Evolutionary conservation across 805 yeast genomes (phyloP).

Genomic region (Lachancea thermotolerans): DNA sequence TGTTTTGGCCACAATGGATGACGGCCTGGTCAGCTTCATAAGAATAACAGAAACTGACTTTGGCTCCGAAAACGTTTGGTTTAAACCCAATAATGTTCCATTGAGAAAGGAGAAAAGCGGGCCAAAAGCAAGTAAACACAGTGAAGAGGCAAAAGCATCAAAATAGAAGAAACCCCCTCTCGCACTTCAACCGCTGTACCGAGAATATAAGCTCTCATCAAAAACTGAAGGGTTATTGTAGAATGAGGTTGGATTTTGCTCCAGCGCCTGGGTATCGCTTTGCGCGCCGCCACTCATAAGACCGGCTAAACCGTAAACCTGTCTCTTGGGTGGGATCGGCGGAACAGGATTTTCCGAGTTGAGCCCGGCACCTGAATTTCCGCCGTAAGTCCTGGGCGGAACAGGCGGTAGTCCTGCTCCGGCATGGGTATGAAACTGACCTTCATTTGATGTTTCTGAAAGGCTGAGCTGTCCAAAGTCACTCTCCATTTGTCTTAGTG

Average conservation of each 20-base stretch:
- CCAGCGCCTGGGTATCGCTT: slow-evolving; percentile 20
- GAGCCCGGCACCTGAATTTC: neutral
- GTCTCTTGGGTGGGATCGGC: slow-evolving; percentile 22
- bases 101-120: no score
- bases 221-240: slow-evolving; percentile 47
- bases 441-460: no score
- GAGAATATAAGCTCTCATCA: slow-evolving; percentile 42
- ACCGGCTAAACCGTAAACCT: slow-evolving; percentile 8
- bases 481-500: no score
- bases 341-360: slow-evolving; percentile 4
- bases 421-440: no score
- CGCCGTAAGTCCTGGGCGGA: slow-evolving; percentile 11
- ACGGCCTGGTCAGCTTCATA: slow-evolving; percentile 68
- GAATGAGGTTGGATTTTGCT: slow-evolving; percentile 35
- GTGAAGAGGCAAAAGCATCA: no score
- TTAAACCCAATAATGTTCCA: slow-evolving; percentile 2
- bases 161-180: neutral
- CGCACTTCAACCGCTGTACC: slow-evolving; percentile 15
- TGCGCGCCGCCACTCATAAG: slow-evolving; percentile 8
- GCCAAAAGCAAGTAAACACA: no score
- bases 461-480: no score
- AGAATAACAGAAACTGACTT: slow-evolving; percentile 46
- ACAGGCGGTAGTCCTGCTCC: no score
- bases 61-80: slow-evolving; percentile 32
- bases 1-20: slow-evolving; percentile 62